These are phyloP conservation scores for Allomyces macrogynus DNA, from an alignment of 192 early-diverging fungal species.

Conservation along the genomic window DNA sequence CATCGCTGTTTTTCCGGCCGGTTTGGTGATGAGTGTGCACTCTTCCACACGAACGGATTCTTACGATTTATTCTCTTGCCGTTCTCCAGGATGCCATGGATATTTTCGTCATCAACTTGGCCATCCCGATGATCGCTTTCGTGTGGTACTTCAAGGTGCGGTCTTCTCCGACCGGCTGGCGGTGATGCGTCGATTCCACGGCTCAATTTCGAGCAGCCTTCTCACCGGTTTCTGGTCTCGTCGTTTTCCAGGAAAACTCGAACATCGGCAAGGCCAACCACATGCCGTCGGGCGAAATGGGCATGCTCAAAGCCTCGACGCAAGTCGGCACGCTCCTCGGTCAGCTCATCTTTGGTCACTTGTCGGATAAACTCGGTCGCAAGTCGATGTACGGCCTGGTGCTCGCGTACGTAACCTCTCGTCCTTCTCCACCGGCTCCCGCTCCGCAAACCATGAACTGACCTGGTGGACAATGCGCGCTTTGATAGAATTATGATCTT, in stretches of 20 bases:
- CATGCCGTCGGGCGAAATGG: constrained; percentile 46
- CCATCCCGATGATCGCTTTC: constrained; percentile 50
- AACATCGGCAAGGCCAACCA: constrained; percentile 21
- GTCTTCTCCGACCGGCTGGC: too few relatives aligned
- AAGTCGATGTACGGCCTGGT: constrained; percentile 75
- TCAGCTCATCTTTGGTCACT: constrained; percentile 68
- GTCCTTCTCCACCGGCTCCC: too few relatives aligned
- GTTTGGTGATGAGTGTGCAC: too few relatives aligned
- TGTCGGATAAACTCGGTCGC: constrained; percentile 76
- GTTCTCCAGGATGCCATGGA: not conserved
- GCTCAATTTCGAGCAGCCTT: too few relatives aligned
- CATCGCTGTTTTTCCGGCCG: too few relatives aligned
- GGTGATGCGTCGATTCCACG: too few relatives aligned
- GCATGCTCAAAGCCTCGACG: constrained; percentile 64
- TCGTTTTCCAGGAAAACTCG: constrained; percentile 9
- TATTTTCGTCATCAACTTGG: constrained; percentile 81
- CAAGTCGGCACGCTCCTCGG: constrained; percentile 80
- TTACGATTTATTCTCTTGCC: too few relatives aligned
- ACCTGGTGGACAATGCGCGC: too few relatives aligned
- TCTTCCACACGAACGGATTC: too few relatives aligned
- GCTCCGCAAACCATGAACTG: too few relatives aligned
- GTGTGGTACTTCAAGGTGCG: not conserved
- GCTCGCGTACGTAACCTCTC: constrained; percentile 73
- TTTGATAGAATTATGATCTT: not conserved
- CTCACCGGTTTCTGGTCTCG: constrained; percentile 35